Conservation (phyloP, 495 filamentous ascomycete species). For the Apodospora peruviana region DNA sequence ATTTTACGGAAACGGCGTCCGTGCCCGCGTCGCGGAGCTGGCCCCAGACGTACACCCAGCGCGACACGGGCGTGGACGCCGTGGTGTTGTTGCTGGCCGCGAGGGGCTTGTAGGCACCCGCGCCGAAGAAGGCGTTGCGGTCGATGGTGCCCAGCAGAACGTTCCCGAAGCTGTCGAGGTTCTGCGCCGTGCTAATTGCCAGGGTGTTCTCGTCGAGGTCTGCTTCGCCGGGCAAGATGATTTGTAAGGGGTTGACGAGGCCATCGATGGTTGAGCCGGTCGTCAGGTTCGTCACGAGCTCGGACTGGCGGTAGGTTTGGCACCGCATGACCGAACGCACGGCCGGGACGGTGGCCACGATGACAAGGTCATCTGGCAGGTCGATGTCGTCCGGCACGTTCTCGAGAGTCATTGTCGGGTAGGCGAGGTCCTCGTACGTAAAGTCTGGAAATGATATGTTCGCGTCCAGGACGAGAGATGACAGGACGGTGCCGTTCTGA, state of each 20-base stretch:
- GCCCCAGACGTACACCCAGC: conserved; percentile 21
- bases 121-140: conserved; percentile 14
- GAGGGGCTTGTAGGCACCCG: conserved; percentile 10
- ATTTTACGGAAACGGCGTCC: conserved; percentile 2
- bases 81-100: background rate
- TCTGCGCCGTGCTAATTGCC: conserved; percentile 1
- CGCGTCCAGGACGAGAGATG: conserved; percentile 15
- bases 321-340: conserved; percentile 16
- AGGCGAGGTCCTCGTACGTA: conserved; percentile 19
- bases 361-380: conserved; percentile 6
- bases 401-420: conserved; percentile 10
- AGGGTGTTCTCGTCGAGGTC: background rate
- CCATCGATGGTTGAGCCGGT: conserved; percentile 2
- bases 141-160: background rate
- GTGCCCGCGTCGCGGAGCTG: conserved; percentile 12
- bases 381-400: conserved; percentile 7
- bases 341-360: conserved; percentile 13
- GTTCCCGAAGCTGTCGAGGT: background rate
- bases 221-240: conserved; percentile 9
- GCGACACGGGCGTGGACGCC: too few relatives aligned
- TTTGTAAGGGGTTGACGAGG: conserved; percentile 7
- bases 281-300: conserved; percentile 12
- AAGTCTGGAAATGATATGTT: conserved; percentile 20
- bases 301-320: conserved; percentile 8
- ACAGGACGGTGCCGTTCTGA: conserved; percentile 14